These are phyloP conservation scores for Kwoniella europaea DNA, from an alignment of 768 basidiomycete species.

Conservation along the genomic window DNA sequence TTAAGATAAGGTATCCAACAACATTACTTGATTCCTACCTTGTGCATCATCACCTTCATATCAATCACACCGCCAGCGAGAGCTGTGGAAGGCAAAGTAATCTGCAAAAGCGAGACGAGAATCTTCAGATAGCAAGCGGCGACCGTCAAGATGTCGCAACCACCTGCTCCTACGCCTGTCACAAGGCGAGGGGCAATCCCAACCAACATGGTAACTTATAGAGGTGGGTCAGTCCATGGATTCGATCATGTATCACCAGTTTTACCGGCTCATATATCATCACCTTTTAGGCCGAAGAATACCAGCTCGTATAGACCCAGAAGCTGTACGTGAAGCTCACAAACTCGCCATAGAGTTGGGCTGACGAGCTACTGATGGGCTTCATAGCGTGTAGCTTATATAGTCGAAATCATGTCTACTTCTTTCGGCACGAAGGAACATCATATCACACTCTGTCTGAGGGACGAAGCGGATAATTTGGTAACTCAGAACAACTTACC, in stretches of 20 bases:
- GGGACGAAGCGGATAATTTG: constrained; percentile 49
- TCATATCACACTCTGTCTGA: constrained; percentile 50
- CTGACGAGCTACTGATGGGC: constrained; percentile 2
- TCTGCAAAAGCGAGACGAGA: no score
- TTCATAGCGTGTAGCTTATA: constrained; percentile 40
- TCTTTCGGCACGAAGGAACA: constrained; percentile 50
- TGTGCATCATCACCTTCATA: not conserved
- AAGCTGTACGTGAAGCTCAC: constrained; percentile 38
- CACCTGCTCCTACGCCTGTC: constrained; percentile 22
- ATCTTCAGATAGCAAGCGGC: not conserved
- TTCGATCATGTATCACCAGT: not conserved
- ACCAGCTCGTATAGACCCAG: constrained; percentile 50
- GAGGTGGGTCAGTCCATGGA: constrained; percentile 24
- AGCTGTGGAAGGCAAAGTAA: not conserved
- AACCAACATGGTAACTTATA: constrained; percentile 48
- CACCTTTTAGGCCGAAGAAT: constrained; percentile 32
- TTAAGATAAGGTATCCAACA: not conserved
- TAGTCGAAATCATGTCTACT: constrained; percentile 50
- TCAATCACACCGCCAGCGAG: not conserved
- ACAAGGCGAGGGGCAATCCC: constrained; percentile 42
- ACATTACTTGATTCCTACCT: not conserved
- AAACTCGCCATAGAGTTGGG: not conserved
- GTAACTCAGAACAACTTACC: constrained; percentile 54
- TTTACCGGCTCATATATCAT: constrained; percentile 1
- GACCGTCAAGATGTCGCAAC: constrained; percentile 10